Conservation (phyloP, 306 rosid species). For the Cicer cuneatum region DNA sequence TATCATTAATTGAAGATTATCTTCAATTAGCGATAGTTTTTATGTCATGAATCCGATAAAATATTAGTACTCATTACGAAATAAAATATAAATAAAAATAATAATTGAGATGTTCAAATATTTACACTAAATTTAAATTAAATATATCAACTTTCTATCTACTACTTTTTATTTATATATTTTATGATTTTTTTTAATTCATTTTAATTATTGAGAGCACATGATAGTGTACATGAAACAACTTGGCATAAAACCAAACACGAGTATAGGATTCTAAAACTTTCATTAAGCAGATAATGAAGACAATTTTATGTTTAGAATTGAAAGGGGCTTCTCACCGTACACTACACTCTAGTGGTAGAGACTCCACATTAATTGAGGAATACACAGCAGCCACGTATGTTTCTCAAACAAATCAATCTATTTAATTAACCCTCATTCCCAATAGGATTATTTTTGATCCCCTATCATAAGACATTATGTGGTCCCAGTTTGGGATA, state of each 20-base stretch:
- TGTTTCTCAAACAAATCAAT: slow-evolving; percentile 24
- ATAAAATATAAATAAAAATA: too few species aligned
- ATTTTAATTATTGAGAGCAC: slow-evolving; percentile 27
- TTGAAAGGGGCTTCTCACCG: slow-evolving; percentile 36
- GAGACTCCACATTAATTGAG: slow-evolving; percentile 39
- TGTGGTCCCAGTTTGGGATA: not conserved
- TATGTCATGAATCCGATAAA: too few species aligned
- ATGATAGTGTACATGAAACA: slow-evolving; percentile 27
- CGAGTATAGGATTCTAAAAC: slow-evolving; percentile 45
- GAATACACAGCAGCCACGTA: slow-evolving; percentile 31
- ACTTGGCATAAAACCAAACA: slow-evolving; percentile 34
- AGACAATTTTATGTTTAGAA: slow-evolving; percentile 21
- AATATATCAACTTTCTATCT: too few species aligned
- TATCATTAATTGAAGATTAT: slow-evolving; percentile 11
- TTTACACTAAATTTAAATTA: too few species aligned
- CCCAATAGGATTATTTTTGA: slow-evolving; percentile 7
- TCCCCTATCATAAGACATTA: not conserved
- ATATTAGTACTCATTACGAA: too few species aligned
- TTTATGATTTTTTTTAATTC: not conserved
- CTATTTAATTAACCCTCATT: not conserved
- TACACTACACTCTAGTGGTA: slow-evolving; percentile 21
- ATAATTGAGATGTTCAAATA: too few species aligned
- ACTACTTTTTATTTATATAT: too few species aligned
- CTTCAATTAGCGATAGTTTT: not conserved
- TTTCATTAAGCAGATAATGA: slow-evolving; percentile 35